Evolutionary conservation across 371 early-diverging fungal genomes (phyloP).

Genomic region (Synchytrium microbalum): DNA sequence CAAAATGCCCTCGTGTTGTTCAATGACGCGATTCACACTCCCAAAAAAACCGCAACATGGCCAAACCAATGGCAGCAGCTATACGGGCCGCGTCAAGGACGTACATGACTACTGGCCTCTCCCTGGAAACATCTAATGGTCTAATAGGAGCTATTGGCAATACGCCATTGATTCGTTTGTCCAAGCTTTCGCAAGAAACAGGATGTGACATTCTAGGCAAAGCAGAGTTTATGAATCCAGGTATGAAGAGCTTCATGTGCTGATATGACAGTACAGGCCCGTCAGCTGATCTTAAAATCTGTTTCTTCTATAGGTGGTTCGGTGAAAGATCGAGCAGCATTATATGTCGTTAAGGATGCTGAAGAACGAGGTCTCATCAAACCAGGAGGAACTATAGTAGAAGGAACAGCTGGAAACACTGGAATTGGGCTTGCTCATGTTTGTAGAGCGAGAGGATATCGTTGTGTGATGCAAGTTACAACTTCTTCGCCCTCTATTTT

Average conservation of each 20-base stretch:
- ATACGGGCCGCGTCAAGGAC: too few species aligned
- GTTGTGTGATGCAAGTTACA: constrained; percentile 37
- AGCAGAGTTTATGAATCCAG: constrained; percentile 98
- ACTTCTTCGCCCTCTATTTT: background rate
- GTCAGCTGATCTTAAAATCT: too few species aligned
- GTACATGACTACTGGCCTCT: too few species aligned
- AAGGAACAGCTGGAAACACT: constrained; percentile 95
- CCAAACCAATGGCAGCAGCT: too few species aligned
- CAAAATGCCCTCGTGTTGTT: too few species aligned
- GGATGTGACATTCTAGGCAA: constrained; percentile 86
- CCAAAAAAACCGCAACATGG: too few species aligned
- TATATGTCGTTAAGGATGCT: constrained; percentile 87
- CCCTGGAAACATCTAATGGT: too few species aligned
- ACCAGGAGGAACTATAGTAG: constrained; percentile 90
- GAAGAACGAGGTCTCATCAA: constrained; percentile 75
- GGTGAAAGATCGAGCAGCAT: constrained; percentile 93
- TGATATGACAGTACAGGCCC: too few species aligned
- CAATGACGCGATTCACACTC: too few species aligned
- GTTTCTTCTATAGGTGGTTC: too few species aligned
- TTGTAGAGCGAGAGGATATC: constrained; percentile 90
- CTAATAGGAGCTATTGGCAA: constrained; percentile 90
- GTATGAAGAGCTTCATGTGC: too few species aligned
- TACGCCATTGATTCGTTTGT: constrained; percentile 72
- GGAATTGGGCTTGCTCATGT: constrained; percentile 95
- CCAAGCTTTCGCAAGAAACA: constrained; percentile 67